These are phyloP conservation scores for Diaporthe sp. DNA, from an alignment of 2,329 filamentous ascomycete genomes.

Conservation along the genomic window DNA sequence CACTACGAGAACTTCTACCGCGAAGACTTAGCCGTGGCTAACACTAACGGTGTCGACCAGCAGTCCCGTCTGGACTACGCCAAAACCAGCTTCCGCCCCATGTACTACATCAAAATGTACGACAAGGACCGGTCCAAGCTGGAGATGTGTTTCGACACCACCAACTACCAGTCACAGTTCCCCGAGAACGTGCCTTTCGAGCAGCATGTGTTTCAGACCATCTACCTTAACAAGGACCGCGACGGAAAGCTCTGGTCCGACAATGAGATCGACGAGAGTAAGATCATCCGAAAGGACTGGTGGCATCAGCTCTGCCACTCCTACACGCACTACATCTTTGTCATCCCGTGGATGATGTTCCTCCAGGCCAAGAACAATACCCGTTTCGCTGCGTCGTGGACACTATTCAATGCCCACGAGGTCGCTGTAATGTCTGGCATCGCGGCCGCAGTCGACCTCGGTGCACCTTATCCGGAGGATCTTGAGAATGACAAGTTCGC, in stretches of 20 bases:
- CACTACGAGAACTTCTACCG: slow-evolving; percentile 60
- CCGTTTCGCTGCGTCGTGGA: slow-evolving; percentile 6
- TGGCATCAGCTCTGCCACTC: slow-evolving; percentile 19
- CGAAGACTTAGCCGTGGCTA: slow-evolving; percentile 5
- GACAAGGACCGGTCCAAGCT: slow-evolving; percentile 13
- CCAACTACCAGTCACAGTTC: slow-evolving; percentile 7
- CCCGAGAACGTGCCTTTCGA: slow-evolving; percentile 12
- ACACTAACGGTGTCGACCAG: background rate
- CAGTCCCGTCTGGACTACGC: slow-evolving; percentile 3
- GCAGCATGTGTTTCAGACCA: slow-evolving; percentile 12
- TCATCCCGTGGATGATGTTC: slow-evolving; percentile 23
- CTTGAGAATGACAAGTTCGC: slow-evolving; percentile 17
- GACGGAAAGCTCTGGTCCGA: slow-evolving; percentile 8
- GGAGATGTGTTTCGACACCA: slow-evolving; percentile 18
- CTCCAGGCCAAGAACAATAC: slow-evolving; percentile 14
- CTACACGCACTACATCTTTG: slow-evolving; percentile 10
- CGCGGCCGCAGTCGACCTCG: slow-evolving; percentile 4
- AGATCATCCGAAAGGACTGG: slow-evolving; percentile 23
- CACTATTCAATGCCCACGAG: slow-evolving; percentile 12
- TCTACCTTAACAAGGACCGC: slow-evolving; percentile 13
- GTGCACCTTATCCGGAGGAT: background rate
- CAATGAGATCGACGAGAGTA: slow-evolving; percentile 8
- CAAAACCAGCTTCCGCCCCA: slow-evolving; percentile 3
- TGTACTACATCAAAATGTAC: slow-evolving; percentile 22
- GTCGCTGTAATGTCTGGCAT: slow-evolving; percentile 18